Base-by-base conservation (phyloP, 371 early-diverging fungal species). In the Choanephora cucurbitarum region DNA sequence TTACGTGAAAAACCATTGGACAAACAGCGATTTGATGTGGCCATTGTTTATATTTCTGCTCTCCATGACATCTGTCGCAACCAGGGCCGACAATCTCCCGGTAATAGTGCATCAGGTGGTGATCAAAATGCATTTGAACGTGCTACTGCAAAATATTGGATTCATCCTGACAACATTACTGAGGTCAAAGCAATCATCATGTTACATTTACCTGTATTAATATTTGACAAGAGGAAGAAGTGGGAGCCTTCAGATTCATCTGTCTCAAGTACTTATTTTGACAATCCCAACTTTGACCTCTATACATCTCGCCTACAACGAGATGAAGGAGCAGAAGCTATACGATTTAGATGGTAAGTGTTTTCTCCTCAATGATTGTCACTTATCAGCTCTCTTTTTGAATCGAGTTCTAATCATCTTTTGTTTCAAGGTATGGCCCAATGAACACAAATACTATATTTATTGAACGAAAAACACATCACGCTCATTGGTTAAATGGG, bases 391-490 rank as follows among this genome's bases (percentile, higher is more conserved):
- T n/a, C n/a, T n/a, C n/a, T n/a, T n/a, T n/a, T n/a, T n/a, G n/a
- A n/a, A n/a, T n/a, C n/a, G n/a, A n/a, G n/a, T n/a, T n/a, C 7
- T 57, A 62, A 51, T 54, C 62, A 21, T 55, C 62, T 33, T 55
- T 48, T 33, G 13, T 9, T 65, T 48, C 10, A 49, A 77, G 66
- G 66, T 95, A 96, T 69, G 92, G 91, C 28, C 82, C 85, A 52
- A 74, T 76, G 58, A 55, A 56, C 11, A 61, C 69, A 55, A 49
- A 55, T 5, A 63, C 33, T 41, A 90, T 97, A 31, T 99, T 95
- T 80, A 84, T 98, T 42, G 99, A 99, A 80, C 87, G 97, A 50
- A 99, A 98, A 77, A 96, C 93, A 1, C 98, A 98, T 70, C 91
- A 90, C 51, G 64, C 97, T 69, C 91, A 91, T 55, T 96, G 96